Conservation (phyloP, 2,329 filamentous ascomycete species). For the Calonectria pseudoreteaudii region DNA sequence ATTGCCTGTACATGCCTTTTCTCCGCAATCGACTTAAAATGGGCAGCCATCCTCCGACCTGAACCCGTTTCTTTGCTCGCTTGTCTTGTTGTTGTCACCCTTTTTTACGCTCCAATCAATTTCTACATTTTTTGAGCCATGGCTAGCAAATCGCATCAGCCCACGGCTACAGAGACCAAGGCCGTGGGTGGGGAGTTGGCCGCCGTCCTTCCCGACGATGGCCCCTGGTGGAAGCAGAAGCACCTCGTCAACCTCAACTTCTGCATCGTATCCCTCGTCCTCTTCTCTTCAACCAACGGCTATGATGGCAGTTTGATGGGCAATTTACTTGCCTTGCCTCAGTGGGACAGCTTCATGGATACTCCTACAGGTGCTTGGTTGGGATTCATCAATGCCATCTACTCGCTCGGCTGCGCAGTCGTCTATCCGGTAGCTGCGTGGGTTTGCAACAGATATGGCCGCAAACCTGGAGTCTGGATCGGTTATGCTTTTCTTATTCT, state of each 20-base stretch:
- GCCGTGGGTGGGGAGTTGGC: slow-evolving; percentile 9
- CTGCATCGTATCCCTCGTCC: slow-evolving; percentile 44
- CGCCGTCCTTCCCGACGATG: neutral
- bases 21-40: neutral
- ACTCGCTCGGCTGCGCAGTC: slow-evolving; percentile 49
- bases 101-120: neutral
- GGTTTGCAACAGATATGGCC: slow-evolving; percentile 26
- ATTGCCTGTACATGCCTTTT: neutral
- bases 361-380: slow-evolving; percentile 41
- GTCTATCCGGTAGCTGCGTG: slow-evolving; percentile 41
- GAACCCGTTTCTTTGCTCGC: neutral
- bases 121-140: neutral
- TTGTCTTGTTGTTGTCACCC: neutral
- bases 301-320: slow-evolving; percentile 51
- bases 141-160: slow-evolving; percentile 1
- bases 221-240: slow-evolving; percentile 9
- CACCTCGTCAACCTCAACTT: slow-evolving; percentile 5
- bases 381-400: slow-evolving; percentile 45
- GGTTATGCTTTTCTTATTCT: slow-evolving; percentile 7
- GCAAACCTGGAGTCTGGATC: slow-evolving; percentile 21
- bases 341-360: slow-evolving; percentile 51
- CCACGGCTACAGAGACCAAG: neutral
- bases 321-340: slow-evolving; percentile 49
- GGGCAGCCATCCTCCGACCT: neutral
- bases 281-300: slow-evolving; percentile 45